Evolutionary conservation across 495 filamentous ascomycete species (phyloP), one percentile per base, ranked within the genome.

Genomic region (Trichoderma reesei): DNA sequence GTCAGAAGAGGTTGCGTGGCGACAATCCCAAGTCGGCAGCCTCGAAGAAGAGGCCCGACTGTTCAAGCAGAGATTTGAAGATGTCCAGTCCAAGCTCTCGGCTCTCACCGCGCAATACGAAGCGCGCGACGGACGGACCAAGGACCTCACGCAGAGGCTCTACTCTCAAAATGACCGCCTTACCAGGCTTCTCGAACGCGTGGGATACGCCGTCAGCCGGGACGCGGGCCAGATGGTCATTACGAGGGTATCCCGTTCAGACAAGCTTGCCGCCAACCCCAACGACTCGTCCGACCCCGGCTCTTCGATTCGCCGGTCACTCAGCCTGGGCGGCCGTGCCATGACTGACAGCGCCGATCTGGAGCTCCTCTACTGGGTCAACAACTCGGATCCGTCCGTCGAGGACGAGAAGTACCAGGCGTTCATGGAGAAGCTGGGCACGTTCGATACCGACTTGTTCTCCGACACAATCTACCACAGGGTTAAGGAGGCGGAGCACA

Each of bases 401-500:
- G 90, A 96, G 71, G 78, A 84, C 11, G 77, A 82, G 54, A 86
- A 84, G 61, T 99, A 91, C 66, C 77, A 82, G 14, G 80, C 83
- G 8, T 96, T 88, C 67, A 78, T 95, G 48, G 78, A 85, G 59
- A 82, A 81, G 3, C 75, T 96, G 4, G 81, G 85, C 7, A 82
- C 82, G 38, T 93, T 98, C 69, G 89, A 96, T 70, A 81, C 93
- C 33, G 88, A 95, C 62, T 80, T 82, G 20, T 93, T 96, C 69
- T 83, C 84, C 36, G 93, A 97, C 44, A 82, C 88, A 1, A 81
- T 97, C 20, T 85, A 88, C 65, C 93, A 91, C 68, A 88, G 93
- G 6, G 78, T 96, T 54, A 95, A 92, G 66, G 94, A 98, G 65
- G 85, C 91, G 39, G 94, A 99, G 71, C 80, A 90, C 64, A 86